A percentile compares a stretch with the other conserved stretches of the same genome.
Conservation (phyloP, 148 eudicot genomes). For the Pharnaceum exiguum region DNA sequence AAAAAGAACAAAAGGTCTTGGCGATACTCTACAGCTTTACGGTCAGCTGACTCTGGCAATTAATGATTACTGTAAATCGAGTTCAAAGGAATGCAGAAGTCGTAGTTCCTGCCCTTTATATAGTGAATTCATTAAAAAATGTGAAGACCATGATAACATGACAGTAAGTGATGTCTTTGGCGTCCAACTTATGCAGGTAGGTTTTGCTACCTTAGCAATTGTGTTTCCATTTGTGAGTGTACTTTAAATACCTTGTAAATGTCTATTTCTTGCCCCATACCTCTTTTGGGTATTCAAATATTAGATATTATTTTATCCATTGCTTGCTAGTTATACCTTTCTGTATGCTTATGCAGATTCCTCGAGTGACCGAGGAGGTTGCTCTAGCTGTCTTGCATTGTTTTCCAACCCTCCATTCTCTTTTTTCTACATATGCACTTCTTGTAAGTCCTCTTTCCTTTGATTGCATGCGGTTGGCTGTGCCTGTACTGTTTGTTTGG, state of each 20-base stretch:
- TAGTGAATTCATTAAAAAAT: constrained; percentile 48
- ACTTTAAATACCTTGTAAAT: too few species aligned
- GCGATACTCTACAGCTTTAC: constrained; percentile 76
- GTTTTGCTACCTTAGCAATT: neutral
- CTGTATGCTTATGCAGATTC: constrained; percentile 55
- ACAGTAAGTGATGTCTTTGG: constrained; percentile 91
- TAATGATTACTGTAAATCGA: constrained; percentile 36
- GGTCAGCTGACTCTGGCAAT: constrained; percentile 73
- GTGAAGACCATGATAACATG: constrained; percentile 70
- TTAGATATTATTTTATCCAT: too few species aligned
- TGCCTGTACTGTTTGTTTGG: too few species aligned
- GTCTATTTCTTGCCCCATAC: too few species aligned
- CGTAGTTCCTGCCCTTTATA: constrained; percentile 39
- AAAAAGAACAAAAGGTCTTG: constrained; percentile 74
- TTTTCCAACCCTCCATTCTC: constrained; percentile 78
- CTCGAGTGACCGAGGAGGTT: constrained; percentile 84
- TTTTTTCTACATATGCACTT: constrained; percentile 70
- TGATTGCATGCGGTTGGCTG: neutral
- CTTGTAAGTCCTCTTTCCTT: constrained; percentile 55
- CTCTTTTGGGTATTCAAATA: too few species aligned
- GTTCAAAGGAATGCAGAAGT: constrained; percentile 22
- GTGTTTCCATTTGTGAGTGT: neutral
- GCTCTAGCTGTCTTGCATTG: constrained; percentile 75
- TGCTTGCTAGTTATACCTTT: too few species aligned
- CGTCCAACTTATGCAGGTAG: constrained; percentile 94